These are phyloP conservation scores for Metschnikowia santaceciliae DNA, from an alignment of 805 yeast genomes.

Conservation along the genomic window DNA sequence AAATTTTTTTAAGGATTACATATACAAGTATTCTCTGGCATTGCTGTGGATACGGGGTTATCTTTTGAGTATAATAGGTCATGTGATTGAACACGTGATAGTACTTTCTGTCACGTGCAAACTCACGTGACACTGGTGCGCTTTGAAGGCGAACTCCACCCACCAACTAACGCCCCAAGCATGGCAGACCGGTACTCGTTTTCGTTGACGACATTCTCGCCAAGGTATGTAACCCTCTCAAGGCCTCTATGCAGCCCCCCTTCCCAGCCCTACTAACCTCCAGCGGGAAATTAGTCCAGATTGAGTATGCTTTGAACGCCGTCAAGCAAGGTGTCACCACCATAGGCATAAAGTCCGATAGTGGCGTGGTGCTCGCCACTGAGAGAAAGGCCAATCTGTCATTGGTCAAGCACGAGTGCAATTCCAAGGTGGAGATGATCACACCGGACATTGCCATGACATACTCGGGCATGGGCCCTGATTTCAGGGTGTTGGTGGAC, in stretches of 20 bases:
- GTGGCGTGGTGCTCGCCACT: conserved; percentile 95
- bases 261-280: conserved; percentile 19
- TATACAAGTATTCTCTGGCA: too few species aligned
- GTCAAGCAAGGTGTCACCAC: conserved; percentile 98
- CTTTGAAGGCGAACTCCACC: conserved; percentile 7
- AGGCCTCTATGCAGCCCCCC: neutral
- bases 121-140: conserved; percentile 1
- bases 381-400: conserved; percentile 86
- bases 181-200: conserved; percentile 99
- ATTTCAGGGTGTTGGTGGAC: conserved; percentile 90
- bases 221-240: conserved; percentile 58
- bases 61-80: neutral
- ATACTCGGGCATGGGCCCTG: conserved; percentile 99
- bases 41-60: too few species aligned
- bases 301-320: conserved; percentile 95
- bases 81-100: neutral
- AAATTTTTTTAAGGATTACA: too few species aligned
- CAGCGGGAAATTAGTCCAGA: conserved; percentile 96
- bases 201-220: conserved; percentile 95
- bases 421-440: conserved; percentile 73
- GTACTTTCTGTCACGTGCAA: neutral
- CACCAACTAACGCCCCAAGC: neutral
- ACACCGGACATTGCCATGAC: conserved; percentile 97
- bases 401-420: conserved; percentile 67
- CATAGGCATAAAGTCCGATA: conserved; percentile 87